Evolutionary conservation across 1,284 basidiomycete species (phyloP).

Genomic region (Apiotrichum veenhuisii): DNA sequence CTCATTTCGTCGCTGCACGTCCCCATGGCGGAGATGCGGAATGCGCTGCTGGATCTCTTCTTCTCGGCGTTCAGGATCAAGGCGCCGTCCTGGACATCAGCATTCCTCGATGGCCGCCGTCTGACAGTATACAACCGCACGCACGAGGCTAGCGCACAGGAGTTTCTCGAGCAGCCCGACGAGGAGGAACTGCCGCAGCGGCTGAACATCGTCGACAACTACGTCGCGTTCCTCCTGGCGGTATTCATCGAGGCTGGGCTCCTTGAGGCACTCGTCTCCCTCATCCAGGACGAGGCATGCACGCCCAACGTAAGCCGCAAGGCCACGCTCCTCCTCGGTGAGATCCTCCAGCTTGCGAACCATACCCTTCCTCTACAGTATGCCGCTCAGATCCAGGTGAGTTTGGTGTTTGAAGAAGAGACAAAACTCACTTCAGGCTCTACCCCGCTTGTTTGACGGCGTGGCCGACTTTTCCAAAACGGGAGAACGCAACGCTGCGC

Average conservation of each 20-base stretch:
- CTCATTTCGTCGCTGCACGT: conserved; percentile 82
- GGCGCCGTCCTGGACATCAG: conserved; percentile 81
- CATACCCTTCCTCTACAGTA: conserved; percentile 77
- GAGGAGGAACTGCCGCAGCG: conserved; percentile 56
- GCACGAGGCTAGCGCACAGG: conserved; percentile 35
- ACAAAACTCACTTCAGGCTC: conserved; percentile 60
- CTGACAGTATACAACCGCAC: conserved; percentile 57
- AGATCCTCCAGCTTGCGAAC: conserved; percentile 83
- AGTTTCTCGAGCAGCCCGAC: conserved; percentile 27
- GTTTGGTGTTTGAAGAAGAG: conserved; percentile 15
- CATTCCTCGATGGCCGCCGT: conserved; percentile 79
- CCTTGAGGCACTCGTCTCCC: conserved; percentile 76
- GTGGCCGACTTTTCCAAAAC: conserved; percentile 71
- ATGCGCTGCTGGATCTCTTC: conserved; percentile 87
- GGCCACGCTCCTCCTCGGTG: conserved; percentile 87
- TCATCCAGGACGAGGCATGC: conserved; percentile 67
- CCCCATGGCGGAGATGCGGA: conserved; percentile 84
- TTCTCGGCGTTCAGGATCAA: conserved; percentile 90
- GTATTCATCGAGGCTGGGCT: conserved; percentile 84
- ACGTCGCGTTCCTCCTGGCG: conserved; percentile 80
- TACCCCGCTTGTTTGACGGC: conserved; percentile 79
- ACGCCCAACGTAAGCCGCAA: conserved; percentile 65
- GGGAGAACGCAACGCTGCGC: conserved; percentile 66
- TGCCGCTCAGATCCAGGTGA: conserved; percentile 77
- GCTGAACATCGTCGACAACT: conserved; percentile 87